These are phyloP conservation scores for Boletus reticulatus DNA, from an alignment of 768 basidiomycete species.

Conservation along the genomic window DNA sequence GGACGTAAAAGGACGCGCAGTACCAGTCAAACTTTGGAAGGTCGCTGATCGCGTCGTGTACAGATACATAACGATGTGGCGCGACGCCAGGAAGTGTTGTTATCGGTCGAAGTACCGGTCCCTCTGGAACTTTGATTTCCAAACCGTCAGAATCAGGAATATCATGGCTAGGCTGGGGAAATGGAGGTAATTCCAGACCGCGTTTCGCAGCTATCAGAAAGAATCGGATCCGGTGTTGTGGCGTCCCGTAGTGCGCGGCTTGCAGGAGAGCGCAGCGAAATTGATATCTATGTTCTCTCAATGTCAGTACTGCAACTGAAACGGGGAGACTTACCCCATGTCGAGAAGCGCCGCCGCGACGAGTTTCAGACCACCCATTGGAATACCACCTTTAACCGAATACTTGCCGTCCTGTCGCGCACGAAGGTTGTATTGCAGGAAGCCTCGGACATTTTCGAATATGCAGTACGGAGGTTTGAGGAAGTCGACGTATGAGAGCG, in stretches of 20 bases:
- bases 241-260: slow-evolving; percentile 47
- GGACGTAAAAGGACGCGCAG: neutral
- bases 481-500: slow-evolving; percentile 44
- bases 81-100: slow-evolving; percentile 48
- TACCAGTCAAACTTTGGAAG: slow-evolving; percentile 76
- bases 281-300: slow-evolving; percentile 37
- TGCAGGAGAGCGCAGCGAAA: slow-evolving; percentile 42
- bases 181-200: slow-evolving; percentile 34
- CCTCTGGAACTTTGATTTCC: slow-evolving; percentile 50
- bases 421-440: slow-evolving; percentile 39
- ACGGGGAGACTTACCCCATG: slow-evolving; percentile 51
- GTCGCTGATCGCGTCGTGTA: slow-evolving; percentile 74
- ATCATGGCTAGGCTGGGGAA: slow-evolving; percentile 45
- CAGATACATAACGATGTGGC: slow-evolving; percentile 54
- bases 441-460: slow-evolving; percentile 50
- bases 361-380: slow-evolving; percentile 75
- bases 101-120: slow-evolving; percentile 41
- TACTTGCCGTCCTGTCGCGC: slow-evolving; percentile 38
- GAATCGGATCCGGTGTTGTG: slow-evolving; percentile 45
- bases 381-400: slow-evolving; percentile 58
- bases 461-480: slow-evolving; percentile 41
- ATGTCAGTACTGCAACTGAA: neutral
- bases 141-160: slow-evolving; percentile 41
- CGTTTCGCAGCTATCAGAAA: slow-evolving; percentile 46
- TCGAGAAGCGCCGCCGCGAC: slow-evolving; percentile 57